Conservation (phyloP, 768 basidiomycete genomes). For the Trametes gibbosa region DNA sequence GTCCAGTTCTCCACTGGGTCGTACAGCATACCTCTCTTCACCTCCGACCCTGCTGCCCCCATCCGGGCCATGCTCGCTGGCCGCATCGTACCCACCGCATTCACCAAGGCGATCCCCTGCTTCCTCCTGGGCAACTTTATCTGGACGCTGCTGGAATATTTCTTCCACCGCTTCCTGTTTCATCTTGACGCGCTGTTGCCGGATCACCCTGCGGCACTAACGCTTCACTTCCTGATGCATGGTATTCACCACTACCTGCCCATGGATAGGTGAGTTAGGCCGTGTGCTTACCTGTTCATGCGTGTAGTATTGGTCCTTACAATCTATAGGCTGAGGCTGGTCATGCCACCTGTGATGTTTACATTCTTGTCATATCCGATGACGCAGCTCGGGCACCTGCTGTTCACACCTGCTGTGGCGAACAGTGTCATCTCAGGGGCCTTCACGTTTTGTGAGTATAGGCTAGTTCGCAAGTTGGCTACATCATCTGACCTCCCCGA, state of each 20-base stretch:
- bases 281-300: not conserved
- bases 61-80: constrained; percentile 37
- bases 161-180: constrained; percentile 94
- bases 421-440: constrained; percentile 89
- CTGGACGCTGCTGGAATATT: constrained; percentile 95
- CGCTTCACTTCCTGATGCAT: constrained; percentile 88
- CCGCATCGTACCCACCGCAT: constrained; percentile 47
- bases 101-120: constrained; percentile 56
- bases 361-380: constrained; percentile 75
- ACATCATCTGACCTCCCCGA: not conserved
- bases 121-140: constrained; percentile 85
- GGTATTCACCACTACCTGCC: constrained; percentile 98
- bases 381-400: constrained; percentile 73
- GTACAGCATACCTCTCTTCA: constrained; percentile 63
- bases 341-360: constrained; percentile 95
- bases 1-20: constrained; percentile 64
- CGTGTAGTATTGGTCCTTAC: not conserved
- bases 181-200: constrained; percentile 89
- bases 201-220: constrained; percentile 75
- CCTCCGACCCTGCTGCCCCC: constrained; percentile 53
- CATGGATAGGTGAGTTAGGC: constrained; percentile 74
- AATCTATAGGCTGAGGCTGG: constrained; percentile 70
- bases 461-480: not conserved
- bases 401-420: constrained; percentile 84
- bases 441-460: constrained; percentile 64